Base-by-base conservation (phyloP, 306 rosid genomes). In the Dryas alaskensis region DNA sequence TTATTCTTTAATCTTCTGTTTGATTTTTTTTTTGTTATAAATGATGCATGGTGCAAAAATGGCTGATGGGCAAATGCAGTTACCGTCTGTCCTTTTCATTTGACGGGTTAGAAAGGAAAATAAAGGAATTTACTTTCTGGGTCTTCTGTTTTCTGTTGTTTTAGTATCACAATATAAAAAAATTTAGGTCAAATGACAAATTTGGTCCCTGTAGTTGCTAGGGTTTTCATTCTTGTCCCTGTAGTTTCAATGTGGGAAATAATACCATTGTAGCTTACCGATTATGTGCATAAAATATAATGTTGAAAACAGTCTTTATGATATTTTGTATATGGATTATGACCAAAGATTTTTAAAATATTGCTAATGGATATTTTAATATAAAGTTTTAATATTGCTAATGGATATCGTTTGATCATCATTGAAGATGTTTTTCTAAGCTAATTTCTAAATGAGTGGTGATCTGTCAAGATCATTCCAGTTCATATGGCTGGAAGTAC, bases 51-150 rank as follows among this genome's bases (percentile, higher is more conserved):
- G 46, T 11, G 70, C 14, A 47, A 22, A 57, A 13, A 19, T 71
- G 31, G 51, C 14, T 10, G 65, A 58, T 57, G 65, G 65, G 44
- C n/a, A 45, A 65, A 13, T 60, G 75, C 43, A 55, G 5, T 69
- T 70, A n/a, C 64, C 5, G 7, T 40, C 25, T 19, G 54, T 1
- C 50, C 61, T 10, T 50, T 67, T 7, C 52, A 22, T 62, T 39
- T 60, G 49, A 31, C 39, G 19, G 40, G 3, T 61, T 22, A 40
- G 71, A 43, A 6, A n/a, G 16, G 3, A 17, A 6, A 10, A 6
- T 6, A 4, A 3, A 1, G 7, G 10, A 43, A 11, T 3, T 61
- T 7, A 1, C 57, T 4, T 37, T 12, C 9, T 10, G 64, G 64
- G 25, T 63, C 10, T 45, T 45, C 5, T 48, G 1, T 25, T 47